These are phyloP conservation scores for Cercospora janseana DNA, from an alignment of 2,329 filamentous ascomycete species.

Conservation along the genomic window DNA sequence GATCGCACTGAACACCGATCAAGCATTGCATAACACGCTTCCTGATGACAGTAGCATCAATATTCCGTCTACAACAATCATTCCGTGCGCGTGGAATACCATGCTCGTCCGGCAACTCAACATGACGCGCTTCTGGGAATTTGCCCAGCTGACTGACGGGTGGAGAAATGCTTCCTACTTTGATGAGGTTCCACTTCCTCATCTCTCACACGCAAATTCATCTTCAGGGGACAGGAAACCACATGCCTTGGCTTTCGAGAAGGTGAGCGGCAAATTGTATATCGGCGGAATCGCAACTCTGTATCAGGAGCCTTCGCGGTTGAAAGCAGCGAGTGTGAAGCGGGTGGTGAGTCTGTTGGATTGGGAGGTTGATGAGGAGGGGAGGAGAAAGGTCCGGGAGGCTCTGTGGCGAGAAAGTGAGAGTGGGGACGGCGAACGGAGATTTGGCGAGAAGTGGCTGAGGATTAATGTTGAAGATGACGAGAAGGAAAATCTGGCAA, in stretches of 20 bases:
- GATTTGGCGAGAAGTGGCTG: conserved; percentile 21
- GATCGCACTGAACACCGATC: too few relatives aligned
- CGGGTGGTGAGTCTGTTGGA: conserved; percentile 80
- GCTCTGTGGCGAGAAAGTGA: conserved; percentile 17
- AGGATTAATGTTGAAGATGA: conserved; percentile 77
- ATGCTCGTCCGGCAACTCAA: conserved; percentile 8
- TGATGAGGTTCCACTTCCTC: conserved; percentile 36
- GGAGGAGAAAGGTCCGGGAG: conserved; percentile 39
- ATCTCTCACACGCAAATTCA: conserved; percentile 19
- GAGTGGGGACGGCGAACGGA: background rate
- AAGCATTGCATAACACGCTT: too few relatives aligned
- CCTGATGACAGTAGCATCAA: too few relatives aligned
- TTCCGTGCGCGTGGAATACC: background rate
- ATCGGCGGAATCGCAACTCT: conserved; percentile 46
- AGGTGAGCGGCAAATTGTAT: conserved; percentile 33
- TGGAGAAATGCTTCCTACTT: conserved; percentile 39
- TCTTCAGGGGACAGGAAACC: background rate
- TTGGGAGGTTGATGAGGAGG: conserved; percentile 46
- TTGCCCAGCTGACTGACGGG: conserved; percentile 29
- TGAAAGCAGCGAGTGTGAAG: conserved; percentile 72
- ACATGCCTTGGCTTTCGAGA: background rate
- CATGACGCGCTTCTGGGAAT: conserved; percentile 33
- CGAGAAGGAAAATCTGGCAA: conserved; percentile 78
- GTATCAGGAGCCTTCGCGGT: conserved; percentile 40
- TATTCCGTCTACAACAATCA: too few relatives aligned